Conservation (phyloP, 2,329 filamentous ascomycete species). For the Pseudonectria buxi region DNA sequence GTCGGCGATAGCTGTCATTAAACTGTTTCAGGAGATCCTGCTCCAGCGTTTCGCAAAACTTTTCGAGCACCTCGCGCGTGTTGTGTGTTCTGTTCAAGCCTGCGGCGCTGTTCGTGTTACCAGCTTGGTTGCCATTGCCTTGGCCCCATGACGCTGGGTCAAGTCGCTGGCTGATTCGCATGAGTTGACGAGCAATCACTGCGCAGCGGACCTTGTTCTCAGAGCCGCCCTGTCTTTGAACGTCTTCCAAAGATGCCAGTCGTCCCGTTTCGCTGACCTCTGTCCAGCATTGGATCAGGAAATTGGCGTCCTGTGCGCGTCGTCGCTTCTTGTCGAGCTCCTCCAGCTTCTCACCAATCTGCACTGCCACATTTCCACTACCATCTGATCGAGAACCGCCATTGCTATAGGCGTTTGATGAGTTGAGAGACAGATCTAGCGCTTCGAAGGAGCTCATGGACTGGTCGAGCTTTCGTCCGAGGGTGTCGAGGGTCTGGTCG, state of each 20-base stretch:
- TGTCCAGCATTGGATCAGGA: slow-evolving; percentile 93
- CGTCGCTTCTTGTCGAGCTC: slow-evolving; percentile 89
- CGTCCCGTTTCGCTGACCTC: slow-evolving; percentile 89
- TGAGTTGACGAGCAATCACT: slow-evolving; percentile 84
- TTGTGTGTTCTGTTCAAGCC: slow-evolving; percentile 45
- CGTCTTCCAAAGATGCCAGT: slow-evolving; percentile 79
- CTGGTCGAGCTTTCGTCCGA: slow-evolving; percentile 84
- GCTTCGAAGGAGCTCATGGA: slow-evolving; percentile 89
- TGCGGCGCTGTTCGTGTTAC: slow-evolving; percentile 39
- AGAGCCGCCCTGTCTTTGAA: slow-evolving; percentile 74
- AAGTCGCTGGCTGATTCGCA: slow-evolving; percentile 87
- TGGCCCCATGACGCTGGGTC: slow-evolving; percentile 69
- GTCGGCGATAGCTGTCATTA: slow-evolving; percentile 89
- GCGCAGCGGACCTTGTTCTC: slow-evolving; percentile 94
- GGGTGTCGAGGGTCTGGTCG: slow-evolving; percentile 79
- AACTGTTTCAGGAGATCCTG: slow-evolving; percentile 95
- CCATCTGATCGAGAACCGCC: slow-evolving; percentile 37
- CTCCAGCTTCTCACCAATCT: slow-evolving; percentile 89
- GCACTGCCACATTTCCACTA: slow-evolving; percentile 84
- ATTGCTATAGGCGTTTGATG: slow-evolving; percentile 35
- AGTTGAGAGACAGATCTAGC: slow-evolving; percentile 76
- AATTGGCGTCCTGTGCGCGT: slow-evolving; percentile 85
- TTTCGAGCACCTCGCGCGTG: slow-evolving; percentile 86
- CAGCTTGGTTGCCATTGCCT: slow-evolving; percentile 48
- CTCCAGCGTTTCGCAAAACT: slow-evolving; percentile 91